Base-by-base conservation (phyloP, 352 stramenopile species). In the Phytophthora sp. region DNA sequence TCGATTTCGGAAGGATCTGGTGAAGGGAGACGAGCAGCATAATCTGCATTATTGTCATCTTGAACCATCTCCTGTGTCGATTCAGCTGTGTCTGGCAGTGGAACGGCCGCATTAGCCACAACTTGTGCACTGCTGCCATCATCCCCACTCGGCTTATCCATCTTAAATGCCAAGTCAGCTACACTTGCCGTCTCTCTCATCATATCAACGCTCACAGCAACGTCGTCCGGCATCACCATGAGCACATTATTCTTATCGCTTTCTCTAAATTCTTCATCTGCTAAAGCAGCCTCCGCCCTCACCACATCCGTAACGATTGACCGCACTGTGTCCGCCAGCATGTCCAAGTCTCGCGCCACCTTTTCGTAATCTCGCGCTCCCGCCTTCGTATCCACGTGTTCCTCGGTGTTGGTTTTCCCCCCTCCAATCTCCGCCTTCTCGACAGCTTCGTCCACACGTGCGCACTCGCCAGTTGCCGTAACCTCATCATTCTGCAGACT, bases 241-340 rank as follows among this genome's bases (percentile, higher is more conserved):
- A 26, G 33, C 9, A 5, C 11, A 26, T 12, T 13, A 11, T 52
- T 13, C 1, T 31, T 35, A 3, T 23, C 13, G 18, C 21, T 1
- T 47, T 42, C 33, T 53, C 18, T 29, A 44, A n/a, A n/a, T n/a
- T 38, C 38, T 44, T 16, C 36, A 31, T 49, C 24, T 15, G 12
- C 33, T 41, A 39, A 20, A 33, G 36, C 7, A 11, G 29, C 24
- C 21, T 39, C 49, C 16, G 49, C 36, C 26, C 71, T 61, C 30
- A 69, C 64, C 11, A 76, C 74, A 21, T 71, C 60, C 2, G 61
- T 76, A 20, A 82, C 79, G 42, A 88, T 86, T 8, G 77, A 74
- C 2, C 77, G 73, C 39, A 90, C 79, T 1, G 81, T 90, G 51
- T 88, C 77, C 2, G 81, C 81, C 7, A 90, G 57, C 75, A 90